These are phyloP conservation scores for Chloris gayana DNA, from an alignment of 176 grass and related monocot genomes.

Conservation along the genomic window DNA sequence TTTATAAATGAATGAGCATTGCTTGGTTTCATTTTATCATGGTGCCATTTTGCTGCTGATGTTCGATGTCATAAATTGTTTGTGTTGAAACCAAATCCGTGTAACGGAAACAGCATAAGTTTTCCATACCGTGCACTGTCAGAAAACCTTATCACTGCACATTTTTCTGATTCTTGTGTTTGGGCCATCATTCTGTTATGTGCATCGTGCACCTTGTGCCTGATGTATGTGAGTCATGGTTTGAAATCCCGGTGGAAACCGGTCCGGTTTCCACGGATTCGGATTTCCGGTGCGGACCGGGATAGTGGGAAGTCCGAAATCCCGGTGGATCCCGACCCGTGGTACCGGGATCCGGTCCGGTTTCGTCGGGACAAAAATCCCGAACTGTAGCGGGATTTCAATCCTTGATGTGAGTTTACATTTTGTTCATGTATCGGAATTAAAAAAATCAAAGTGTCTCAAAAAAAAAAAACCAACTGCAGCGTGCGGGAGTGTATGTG, in stretches of 20 bases:
- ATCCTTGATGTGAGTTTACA: too few species aligned
- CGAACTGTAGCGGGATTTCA: too few species aligned
- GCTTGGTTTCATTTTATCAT: background rate
- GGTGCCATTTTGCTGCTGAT: background rate
- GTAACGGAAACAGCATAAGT: background rate
- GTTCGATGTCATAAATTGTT: background rate
- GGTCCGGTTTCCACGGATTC: too few species aligned
- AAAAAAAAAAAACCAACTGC: too few species aligned
- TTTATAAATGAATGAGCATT: background rate
- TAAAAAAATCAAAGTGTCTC: too few species aligned
- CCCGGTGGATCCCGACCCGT: too few species aligned
- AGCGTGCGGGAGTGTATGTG: too few species aligned
- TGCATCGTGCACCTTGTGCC: background rate
- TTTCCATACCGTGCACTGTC: background rate
- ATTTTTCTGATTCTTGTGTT: background rate
- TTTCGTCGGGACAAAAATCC: too few species aligned
- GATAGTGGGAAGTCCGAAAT: too few species aligned
- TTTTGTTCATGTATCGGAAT: background rate
- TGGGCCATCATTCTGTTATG: background rate
- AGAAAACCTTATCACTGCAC: background rate
- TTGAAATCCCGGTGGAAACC: too few species aligned
- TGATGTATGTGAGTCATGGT: background rate
- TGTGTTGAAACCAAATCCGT: background rate
- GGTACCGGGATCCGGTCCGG: too few species aligned
- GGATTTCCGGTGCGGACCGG: too few species aligned